These are phyloP conservation scores for Cyberlindnera subsufficiens DNA, from an alignment of 805 yeast genomes.

Conservation along the genomic window DNA sequence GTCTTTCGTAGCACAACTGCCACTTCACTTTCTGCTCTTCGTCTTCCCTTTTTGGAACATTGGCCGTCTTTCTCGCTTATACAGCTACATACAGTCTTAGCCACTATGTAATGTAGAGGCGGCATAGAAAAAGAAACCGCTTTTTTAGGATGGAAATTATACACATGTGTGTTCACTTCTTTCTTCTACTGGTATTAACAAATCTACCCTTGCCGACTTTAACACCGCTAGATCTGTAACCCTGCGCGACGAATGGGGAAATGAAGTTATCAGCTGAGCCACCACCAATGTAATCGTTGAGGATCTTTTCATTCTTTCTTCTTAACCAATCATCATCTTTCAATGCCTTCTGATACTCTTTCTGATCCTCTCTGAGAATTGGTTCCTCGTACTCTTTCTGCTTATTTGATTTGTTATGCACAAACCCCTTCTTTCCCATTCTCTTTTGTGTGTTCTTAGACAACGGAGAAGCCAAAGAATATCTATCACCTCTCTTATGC, in stretches of 20 bases:
- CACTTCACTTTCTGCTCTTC: no score
- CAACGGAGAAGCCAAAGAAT: constrained; percentile 80
- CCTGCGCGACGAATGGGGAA: constrained; percentile 77
- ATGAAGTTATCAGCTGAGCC: constrained; percentile 82
- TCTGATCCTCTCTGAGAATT: constrained; percentile 85
- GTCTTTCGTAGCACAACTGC: no score
- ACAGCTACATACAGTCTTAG: no score
- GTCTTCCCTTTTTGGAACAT: no score
- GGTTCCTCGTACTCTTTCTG: constrained; percentile 46
- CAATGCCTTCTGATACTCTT: constrained; percentile 82
- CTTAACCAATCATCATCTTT: constrained; percentile 86
- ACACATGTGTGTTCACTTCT: constrained; percentile 9
- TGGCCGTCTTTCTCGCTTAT: no score
- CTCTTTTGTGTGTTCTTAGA: constrained; percentile 67
- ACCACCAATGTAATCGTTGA: constrained; percentile 92
- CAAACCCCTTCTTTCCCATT: constrained; percentile 75
- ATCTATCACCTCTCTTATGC: constrained; percentile 83
- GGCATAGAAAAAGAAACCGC: no score
- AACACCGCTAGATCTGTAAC: constrained; percentile 61
- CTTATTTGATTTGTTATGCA: constrained; percentile 56
- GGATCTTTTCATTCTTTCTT: constrained; percentile 76
- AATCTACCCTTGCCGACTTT: constrained; percentile 81
- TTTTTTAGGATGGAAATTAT: no score
- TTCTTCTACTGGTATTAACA: constrained; percentile 59
- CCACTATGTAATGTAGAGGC: no score